A percentile compares a stretch with the other conserved stretches of the same genome.
These are phyloP conservation scores for Chaetomium tenue DNA, from an alignment of 495 filamentous ascomycete species.

Conservation along the genomic window DNA sequence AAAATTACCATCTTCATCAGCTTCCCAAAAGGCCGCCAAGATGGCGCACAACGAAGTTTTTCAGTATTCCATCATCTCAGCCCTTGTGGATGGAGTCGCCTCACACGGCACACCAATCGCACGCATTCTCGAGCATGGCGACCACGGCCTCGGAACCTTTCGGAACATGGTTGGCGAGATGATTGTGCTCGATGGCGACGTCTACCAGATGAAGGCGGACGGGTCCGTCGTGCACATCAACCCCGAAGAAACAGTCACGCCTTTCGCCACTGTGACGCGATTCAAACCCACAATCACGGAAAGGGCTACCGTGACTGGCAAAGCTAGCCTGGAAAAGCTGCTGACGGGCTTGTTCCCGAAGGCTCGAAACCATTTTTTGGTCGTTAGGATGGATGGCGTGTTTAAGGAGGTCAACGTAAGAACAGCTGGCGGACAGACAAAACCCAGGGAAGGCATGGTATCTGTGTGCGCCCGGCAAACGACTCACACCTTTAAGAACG, in stretches of 20 bases:
- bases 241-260: conserved; percentile 33
- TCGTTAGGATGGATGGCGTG: conserved; percentile 40
- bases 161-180: conserved; percentile 51
- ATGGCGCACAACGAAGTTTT: conserved; percentile 48
- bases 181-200: conserved; percentile 47
- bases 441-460: conserved; percentile 40
- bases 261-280: conserved; percentile 47
- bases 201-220: conserved; percentile 49
- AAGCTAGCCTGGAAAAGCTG: conserved; percentile 38
- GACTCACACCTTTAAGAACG: conserved; percentile 35
- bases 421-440: conserved; percentile 39
- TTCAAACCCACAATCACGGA: conserved; percentile 34
- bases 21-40: not conserved
- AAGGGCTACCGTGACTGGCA: conserved; percentile 31
- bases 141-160: conserved; percentile 55
- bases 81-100: conserved; percentile 54
- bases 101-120: conserved; percentile 41
- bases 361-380: conserved; percentile 42
- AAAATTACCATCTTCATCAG: not conserved
- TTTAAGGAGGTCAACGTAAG: conserved; percentile 42
- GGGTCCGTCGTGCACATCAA: conserved; percentile 36
- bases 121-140: conserved; percentile 43
- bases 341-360: conserved; percentile 40
- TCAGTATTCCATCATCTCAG: conserved; percentile 52
- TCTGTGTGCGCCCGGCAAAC: conserved; percentile 46